Base-by-base conservation (phyloP, 805 yeast genomes). In the Priceomyces melissophilus region DNA sequence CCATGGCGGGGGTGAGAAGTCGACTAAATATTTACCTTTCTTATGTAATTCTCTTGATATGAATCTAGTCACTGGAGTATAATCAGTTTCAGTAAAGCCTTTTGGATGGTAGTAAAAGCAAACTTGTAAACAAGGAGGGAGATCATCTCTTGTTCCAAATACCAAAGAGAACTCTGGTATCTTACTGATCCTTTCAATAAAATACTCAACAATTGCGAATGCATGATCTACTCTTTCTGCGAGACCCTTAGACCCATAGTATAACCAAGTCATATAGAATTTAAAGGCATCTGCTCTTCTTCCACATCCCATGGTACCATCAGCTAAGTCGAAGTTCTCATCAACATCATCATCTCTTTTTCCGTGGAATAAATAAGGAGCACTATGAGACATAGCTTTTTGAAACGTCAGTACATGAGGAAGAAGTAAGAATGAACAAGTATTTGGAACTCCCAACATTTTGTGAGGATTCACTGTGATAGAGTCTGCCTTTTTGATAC, bases 301-400 rank as follows among this genome's bases (percentile, higher is more conserved):
- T 10, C 96, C 96, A 58, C 96, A 87, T 7, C 95, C 95, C 90
- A 87, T 82, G 2, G 96, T 87, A 10, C 93, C 95, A 58, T 85
- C 91, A 1, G 91, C 96, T 41, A 87, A 73, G 50, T 87, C 96
- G 54, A 69, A 84, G 58, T 76, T 79, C 17, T 76, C 84, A 3
- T 68, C 76, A 8, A 44, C 46, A 31, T 65, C 74, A 10, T 61
- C 58, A 41, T 71, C 69, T 36, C 67, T 71, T 16, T 71, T 51
- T 4, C 73, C 72, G 55, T 87, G 96, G 73, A 86, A 87, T 32
- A 87, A 64, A 56, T 87, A 87, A 3, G 93, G 93, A 0, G 96
- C 96, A 26, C 73, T 67, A 38, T 87, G 65, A 2, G 95, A 82
- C 67, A 85, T 86, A 10, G 95, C 82, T 36, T 73, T 72, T 49